Conservation (phyloP, 495 filamentous ascomycete genomes). For the Aspergillus ostianus region DNA sequence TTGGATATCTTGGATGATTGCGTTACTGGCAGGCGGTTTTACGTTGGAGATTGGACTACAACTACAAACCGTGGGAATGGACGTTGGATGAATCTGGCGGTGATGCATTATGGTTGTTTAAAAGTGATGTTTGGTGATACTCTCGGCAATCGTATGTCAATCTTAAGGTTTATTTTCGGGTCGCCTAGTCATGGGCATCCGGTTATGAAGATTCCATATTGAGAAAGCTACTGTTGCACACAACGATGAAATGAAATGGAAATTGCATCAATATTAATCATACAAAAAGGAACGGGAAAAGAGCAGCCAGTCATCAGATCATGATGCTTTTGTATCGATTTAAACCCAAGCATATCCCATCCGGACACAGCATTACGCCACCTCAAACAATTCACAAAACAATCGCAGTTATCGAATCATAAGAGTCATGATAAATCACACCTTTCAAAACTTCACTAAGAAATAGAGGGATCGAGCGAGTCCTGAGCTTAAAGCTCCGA, state of each 20-base stretch:
- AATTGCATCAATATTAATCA: neutral
- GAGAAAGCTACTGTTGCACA: neutral
- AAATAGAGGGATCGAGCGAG: neutral
- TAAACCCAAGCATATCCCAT: neutral
- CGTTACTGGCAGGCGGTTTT: neutral
- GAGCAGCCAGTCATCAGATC: neutral
- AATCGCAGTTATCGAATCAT: neutral
- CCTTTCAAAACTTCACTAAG: conserved; percentile 1
- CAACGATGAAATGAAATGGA: neutral
- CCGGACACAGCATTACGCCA: neutral
- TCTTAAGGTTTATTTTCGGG: neutral
- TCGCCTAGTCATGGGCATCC: neutral
- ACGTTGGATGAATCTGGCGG: neutral
- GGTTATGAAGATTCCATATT: neutral
- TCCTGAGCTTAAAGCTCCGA: conserved; percentile 24
- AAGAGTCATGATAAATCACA: conserved; percentile 4
- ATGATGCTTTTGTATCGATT: neutral
- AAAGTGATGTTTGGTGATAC: neutral
- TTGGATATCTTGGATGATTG: too few relatives aligned
- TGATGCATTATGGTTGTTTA: neutral
- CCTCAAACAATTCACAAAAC: neutral
- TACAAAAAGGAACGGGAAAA: neutral
- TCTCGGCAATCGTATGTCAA: neutral
- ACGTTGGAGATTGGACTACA: neutral
- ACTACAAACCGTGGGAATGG: neutral